Base-by-base conservation (phyloP, 108 stramenopile genomes). In the Asterionellopsis glacialis region DNA sequence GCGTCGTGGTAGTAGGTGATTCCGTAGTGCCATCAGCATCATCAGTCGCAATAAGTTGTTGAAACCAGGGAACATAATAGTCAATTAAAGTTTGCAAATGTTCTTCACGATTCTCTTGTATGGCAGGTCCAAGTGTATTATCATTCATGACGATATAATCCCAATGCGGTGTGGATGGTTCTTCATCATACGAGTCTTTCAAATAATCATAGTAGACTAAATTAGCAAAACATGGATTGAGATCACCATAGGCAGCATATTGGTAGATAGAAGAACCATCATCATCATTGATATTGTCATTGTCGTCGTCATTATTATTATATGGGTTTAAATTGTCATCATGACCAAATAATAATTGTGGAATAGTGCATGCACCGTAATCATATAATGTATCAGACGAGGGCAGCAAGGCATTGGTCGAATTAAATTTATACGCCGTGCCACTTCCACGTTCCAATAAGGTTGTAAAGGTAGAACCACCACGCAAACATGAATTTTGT, bases 111-210 rank as follows among this genome's bases (percentile, higher is more conserved):
- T 65, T 67, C 13, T 56, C 52, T 33, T 75, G 58, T 49, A 67
- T 57, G 41, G 64, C 68, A 75, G 75, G 74, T 44, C 69, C 55
- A 45, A 71, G 69, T 50, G 75, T 57, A 41, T 79, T 69, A 56
- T 79, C 82, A 12, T 50, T 66, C 33, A 83, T 51, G 5, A 83
- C 72, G 26, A 83, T 75, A 59, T 63, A 79, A 45, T 83, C 78
- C 72, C 72, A 83, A 11, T 21, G 2, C 47, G 9, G 5, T 21
- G 47, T 9, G 11, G 12, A 14, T 19, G 2, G 16, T 7, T 33
- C 7, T 33, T 33, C 33, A 33, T 48, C 5, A 9, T 48, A 48
- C 1, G 2, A 16, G 4, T 48, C 47, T 48, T 48, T 5, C 47
- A 19, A 9, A 48, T 48, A 48, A 2, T 48, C 47, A 48, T 7